These are phyloP conservation scores for Chimonanthus salicifolius DNA, from an alignment of 164 flowering plant species.

Conservation along the genomic window DNA sequence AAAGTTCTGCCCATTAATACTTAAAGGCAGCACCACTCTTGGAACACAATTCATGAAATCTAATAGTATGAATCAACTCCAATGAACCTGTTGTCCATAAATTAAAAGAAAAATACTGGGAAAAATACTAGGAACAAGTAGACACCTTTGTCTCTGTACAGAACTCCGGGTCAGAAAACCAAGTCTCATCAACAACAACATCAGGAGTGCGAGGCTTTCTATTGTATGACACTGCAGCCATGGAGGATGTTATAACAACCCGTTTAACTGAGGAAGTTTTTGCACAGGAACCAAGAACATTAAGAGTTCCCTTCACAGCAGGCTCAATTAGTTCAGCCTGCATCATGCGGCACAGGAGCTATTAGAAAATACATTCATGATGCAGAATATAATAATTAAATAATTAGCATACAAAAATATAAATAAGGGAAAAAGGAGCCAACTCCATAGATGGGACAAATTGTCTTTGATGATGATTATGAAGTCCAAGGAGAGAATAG, in stretches of 20 bases:
- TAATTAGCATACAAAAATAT: neutral
- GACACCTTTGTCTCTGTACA: conserved; percentile 34
- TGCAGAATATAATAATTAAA: neutral
- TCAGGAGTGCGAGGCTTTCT: conserved; percentile 35
- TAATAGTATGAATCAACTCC: neutral
- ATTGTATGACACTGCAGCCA: conserved; percentile 43
- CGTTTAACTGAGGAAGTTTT: conserved; percentile 41
- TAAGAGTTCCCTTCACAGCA: conserved; percentile 62
- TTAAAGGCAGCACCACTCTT: neutral
- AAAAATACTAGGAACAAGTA: neutral
- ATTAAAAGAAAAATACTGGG: neutral
- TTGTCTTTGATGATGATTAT: too few relatives aligned
- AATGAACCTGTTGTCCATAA: too few relatives aligned
- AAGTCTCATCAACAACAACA: conserved; percentile 56
- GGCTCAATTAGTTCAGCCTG: conserved; percentile 56
- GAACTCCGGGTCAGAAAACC: conserved; percentile 45
- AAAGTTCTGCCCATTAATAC: neutral
- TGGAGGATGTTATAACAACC: conserved; percentile 56
- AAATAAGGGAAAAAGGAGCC: neutral
- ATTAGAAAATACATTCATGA: neutral
- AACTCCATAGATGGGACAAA: too few relatives aligned
- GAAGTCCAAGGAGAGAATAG: too few relatives aligned
- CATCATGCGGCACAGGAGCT: conserved; percentile 4
- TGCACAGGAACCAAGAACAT: conserved; percentile 49
- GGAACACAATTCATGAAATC: neutral